Evolutionary conservation across 83 land plant genomes (phyloP).

Genomic region (Diphasiastrum complanatum): DNA sequence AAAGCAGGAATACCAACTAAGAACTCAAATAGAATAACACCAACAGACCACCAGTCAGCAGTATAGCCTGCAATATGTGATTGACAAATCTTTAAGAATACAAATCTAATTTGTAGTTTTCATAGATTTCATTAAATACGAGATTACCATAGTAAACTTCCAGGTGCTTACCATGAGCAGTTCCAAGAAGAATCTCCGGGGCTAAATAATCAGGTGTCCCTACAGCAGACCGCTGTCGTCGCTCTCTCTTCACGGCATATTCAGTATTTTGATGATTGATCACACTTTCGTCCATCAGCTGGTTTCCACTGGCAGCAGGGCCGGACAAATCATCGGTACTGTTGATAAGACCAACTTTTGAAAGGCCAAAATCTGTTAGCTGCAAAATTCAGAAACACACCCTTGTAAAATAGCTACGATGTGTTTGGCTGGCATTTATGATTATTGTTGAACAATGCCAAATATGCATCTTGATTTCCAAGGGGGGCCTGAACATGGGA

Average conservation of each 20-base stretch:
- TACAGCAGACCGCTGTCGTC: slow-evolving; percentile 85
- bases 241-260: slow-evolving; percentile 49
- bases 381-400: no score
- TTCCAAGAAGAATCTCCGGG: slow-evolving; percentile 95
- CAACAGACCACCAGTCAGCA: slow-evolving; percentile 99
- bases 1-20: slow-evolving; percentile 96
- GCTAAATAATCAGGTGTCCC: slow-evolving; percentile 99
- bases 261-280: slow-evolving; percentile 33
- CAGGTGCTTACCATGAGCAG: slow-evolving; percentile 86
- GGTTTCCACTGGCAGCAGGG: slow-evolving; percentile 72
- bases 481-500: no score
- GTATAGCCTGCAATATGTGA: slow-evolving; percentile 51
- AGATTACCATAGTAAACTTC: no score
- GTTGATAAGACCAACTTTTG: slow-evolving; percentile 97
- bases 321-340: slow-evolving; percentile 98
- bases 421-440: no score
- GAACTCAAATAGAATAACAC: slow-evolving; percentile 90
- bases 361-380: slow-evolving; percentile 99
- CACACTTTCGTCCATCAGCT: slow-evolving; percentile 38
- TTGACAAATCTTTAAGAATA: background rate
- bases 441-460: no score
- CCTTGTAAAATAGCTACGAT: no score
- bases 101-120: no score
- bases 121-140: no score
- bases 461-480: no score